Evolutionary conservation across 1,284 basidiomycete species (phyloP).

Genomic region (Marasmius sp.): DNA sequence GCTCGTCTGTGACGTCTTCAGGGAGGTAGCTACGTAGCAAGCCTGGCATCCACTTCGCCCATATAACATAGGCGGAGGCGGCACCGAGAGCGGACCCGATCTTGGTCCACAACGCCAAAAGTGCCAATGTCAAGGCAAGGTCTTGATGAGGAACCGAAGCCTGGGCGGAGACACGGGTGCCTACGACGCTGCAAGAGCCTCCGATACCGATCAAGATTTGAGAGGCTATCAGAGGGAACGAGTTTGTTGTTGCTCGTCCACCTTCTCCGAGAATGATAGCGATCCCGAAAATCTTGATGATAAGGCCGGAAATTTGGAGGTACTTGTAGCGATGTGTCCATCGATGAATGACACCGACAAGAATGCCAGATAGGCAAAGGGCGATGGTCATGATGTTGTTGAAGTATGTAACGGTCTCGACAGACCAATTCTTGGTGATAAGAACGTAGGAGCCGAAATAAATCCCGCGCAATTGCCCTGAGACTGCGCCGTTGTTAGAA

Average conservation of each 20-base stretch:
- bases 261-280: constrained; percentile 19
- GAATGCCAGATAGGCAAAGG: constrained; percentile 13
- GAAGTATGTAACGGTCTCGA: constrained; percentile 15
- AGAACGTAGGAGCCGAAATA: constrained; percentile 15
- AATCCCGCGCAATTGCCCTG: constrained; percentile 9
- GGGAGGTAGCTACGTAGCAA: constrained; percentile 20
- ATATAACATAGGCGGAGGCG: constrained; percentile 24
- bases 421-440: constrained; percentile 14
- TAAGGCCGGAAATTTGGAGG: constrained; percentile 14
- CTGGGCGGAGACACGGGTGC: constrained; percentile 23
- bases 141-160: constrained; percentile 26
- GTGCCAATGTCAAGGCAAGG: constrained; percentile 22
- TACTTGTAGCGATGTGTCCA: constrained; percentile 15
- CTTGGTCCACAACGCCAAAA: constrained; percentile 22
- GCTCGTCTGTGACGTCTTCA: constrained; percentile 13
- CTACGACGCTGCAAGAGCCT: constrained; percentile 24
- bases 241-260: constrained; percentile 11
- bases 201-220: constrained; percentile 23
- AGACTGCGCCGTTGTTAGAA: background rate
- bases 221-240: constrained; percentile 20
- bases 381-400: constrained; percentile 13
- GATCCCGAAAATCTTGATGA: constrained; percentile 20
- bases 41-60: constrained; percentile 19
- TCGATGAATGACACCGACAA: constrained; percentile 11
- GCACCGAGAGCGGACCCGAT: constrained; percentile 23